Conservation (phyloP, 768 basidiomycete genomes). For the Pisolithus orientalis region DNA sequence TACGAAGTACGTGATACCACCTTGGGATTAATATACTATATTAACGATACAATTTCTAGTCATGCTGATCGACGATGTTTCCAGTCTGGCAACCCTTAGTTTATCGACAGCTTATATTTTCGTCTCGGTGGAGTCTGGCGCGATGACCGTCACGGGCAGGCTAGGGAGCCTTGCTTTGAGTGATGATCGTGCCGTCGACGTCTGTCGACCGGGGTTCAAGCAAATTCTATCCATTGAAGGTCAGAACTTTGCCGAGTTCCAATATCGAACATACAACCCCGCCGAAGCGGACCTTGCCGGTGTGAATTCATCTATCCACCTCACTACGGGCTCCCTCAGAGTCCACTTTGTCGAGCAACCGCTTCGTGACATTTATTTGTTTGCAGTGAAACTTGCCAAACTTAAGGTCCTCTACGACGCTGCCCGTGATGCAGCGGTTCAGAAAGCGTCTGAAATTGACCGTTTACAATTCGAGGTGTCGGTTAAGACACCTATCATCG, state of each 20-base stretch:
- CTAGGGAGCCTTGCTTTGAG: slow-evolving; percentile 78
- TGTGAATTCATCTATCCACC: slow-evolving; percentile 74
- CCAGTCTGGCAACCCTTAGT: slow-evolving; percentile 78
- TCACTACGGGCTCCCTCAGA: slow-evolving; percentile 86
- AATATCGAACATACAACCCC: slow-evolving; percentile 87
- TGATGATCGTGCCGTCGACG: slow-evolving; percentile 56
- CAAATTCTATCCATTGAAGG: slow-evolving; percentile 91
- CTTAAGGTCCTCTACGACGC: slow-evolving; percentile 94
- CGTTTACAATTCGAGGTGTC: slow-evolving; percentile 90
- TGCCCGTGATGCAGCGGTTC: slow-evolving; percentile 87
- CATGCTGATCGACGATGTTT: slow-evolving; percentile 62
- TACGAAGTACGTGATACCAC: slow-evolving; percentile 51
- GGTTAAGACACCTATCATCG: slow-evolving; percentile 85
- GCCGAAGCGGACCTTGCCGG: slow-evolving; percentile 62
- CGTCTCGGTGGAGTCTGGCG: slow-evolving; percentile 63
- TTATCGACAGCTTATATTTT: slow-evolving; percentile 87
- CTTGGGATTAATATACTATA: neutral
- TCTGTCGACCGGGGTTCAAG: slow-evolving; percentile 63
- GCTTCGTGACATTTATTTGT: slow-evolving; percentile 83
- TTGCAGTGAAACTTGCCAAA: slow-evolving; percentile 77
- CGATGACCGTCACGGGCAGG: slow-evolving; percentile 72
- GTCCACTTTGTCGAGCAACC: slow-evolving; percentile 86
- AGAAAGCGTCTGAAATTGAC: slow-evolving; percentile 88
- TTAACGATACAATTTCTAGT: slow-evolving; percentile 39
- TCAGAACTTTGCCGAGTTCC: slow-evolving; percentile 88